phyloP scores from a whole-genome alignment of 768 basidiomycete species.

The Serendipita vermifera region DNA sequence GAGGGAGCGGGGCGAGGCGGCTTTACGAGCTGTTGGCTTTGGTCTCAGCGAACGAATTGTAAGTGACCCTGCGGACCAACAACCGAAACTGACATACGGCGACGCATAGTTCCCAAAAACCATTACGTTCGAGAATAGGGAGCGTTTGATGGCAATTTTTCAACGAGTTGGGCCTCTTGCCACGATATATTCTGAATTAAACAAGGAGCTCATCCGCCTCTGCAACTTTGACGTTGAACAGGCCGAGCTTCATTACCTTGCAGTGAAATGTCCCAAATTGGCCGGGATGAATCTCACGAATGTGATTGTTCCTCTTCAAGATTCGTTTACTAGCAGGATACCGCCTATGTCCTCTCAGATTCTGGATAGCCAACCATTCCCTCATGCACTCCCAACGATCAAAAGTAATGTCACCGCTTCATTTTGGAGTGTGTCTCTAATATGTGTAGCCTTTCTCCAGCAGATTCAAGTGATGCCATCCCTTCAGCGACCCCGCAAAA shows the following conservation, averaged over 20 bases:
- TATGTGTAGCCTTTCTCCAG: constrained; percentile 54
- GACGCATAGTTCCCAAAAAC: neutral
- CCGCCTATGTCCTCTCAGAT: constrained; percentile 58
- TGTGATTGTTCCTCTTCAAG: constrained; percentile 84
- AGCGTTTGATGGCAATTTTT: neutral
- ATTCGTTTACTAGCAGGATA: constrained; percentile 78
- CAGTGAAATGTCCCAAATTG: constrained; percentile 29
- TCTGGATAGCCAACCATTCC: constrained; percentile 66
- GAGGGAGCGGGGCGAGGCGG: constrained; percentile 37
- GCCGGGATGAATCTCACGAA: constrained; percentile 43
- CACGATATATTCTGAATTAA: neutral
- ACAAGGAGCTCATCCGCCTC: constrained; percentile 48
- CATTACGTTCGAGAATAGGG: neutral
- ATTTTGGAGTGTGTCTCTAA: too few species aligned
- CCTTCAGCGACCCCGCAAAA: constrained; percentile 79
- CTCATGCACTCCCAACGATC: constrained; percentile 61
- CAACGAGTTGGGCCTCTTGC: neutral
- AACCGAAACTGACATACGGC: neutral
- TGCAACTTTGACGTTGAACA: constrained; percentile 41
- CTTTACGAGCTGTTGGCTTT: neutral
- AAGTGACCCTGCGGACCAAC: neutral
- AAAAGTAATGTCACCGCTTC: constrained; percentile 36
- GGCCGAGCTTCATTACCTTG: constrained; percentile 28
- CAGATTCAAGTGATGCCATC: constrained; percentile 87
- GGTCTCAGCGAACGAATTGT: neutral